phyloP scores from a whole-genome alignment of 192 early-diverging fungal species.

The Coemansia sp. region DNA sequence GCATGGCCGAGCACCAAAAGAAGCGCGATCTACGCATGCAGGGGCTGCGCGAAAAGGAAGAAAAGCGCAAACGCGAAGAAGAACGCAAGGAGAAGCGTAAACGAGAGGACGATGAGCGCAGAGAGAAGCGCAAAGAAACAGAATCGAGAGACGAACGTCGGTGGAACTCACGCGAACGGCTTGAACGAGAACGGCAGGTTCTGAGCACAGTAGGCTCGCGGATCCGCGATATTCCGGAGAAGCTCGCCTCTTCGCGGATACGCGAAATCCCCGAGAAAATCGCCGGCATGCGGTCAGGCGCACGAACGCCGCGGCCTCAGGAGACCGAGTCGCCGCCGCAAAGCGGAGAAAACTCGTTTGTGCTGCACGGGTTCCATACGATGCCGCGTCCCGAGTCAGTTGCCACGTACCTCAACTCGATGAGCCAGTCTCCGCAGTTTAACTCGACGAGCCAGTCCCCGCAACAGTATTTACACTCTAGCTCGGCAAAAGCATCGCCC shows the following conservation, averaged over 20 bases:
- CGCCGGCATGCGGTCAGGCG: conserved; percentile 15
- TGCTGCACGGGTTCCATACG: conserved; percentile 37
- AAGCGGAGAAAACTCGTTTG: conserved; percentile 17
- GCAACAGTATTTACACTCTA: background rate
- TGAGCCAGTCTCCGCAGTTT: conserved; percentile 13
- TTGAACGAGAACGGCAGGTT: background rate
- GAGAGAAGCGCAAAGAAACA: background rate
- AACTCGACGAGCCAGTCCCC: conserved; percentile 13
- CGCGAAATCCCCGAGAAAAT: conserved; percentile 30
- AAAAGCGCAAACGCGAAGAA: conserved; percentile 14
- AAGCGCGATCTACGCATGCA: conserved; percentile 44
- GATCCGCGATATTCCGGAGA: conserved; percentile 30
- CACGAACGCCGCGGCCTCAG: conserved; percentile 1
- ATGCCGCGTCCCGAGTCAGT: conserved; percentile 40
- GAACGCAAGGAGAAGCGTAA: conserved; percentile 24
- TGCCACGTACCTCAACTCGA: conserved; percentile 14
- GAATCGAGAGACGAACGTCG: background rate
- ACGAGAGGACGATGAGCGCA: background rate
- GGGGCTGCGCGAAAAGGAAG: conserved; percentile 19
- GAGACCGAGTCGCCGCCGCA: background rate
- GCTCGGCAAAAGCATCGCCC: background rate
- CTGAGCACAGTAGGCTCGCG: conserved; percentile 19
- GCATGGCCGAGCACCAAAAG: conserved; percentile 50
- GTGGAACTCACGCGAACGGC: conserved; percentile 12
- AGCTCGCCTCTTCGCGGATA: conserved; percentile 12